A percentile compares a stretch with the other conserved stretches of the same genome.
Evolutionary conservation across 768 basidiomycete species (phyloP).

Genomic region (Russula ochroleuca): DNA sequence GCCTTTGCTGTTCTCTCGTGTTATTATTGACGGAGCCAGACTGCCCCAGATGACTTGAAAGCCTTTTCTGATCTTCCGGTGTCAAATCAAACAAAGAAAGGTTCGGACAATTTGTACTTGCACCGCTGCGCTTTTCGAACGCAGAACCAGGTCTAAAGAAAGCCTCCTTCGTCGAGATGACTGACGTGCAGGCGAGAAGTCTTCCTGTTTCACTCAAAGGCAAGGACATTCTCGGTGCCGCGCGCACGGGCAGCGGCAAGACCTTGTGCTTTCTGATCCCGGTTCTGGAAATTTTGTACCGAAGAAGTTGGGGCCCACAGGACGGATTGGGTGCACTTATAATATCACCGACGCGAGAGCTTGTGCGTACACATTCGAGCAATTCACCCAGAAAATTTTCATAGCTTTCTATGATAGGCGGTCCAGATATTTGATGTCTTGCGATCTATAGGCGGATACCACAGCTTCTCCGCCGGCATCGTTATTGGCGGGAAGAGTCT

Average conservation of each 20-base stretch:
- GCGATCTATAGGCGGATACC: conserved; percentile 86
- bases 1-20: neutral
- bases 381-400: conserved; percentile 7
- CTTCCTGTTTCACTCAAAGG: conserved; percentile 58
- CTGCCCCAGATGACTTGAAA: conserved; percentile 16
- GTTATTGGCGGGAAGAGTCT: conserved; percentile 96
- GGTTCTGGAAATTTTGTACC: conserved; percentile 57
- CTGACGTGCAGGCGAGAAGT: conserved; percentile 66
- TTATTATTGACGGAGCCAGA: conserved; percentile 17
- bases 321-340: conserved; percentile 84
- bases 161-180: conserved; percentile 81
- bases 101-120: neutral
- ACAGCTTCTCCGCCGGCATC: conserved; percentile 89
- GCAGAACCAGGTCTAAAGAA: conserved; percentile 68
- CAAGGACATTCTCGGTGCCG: conserved; percentile 64
- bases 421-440: conserved; percentile 98
- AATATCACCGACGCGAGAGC: conserved; percentile 89
- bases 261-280: conserved; percentile 71
- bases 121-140: neutral
- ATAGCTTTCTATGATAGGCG: conserved; percentile 48
- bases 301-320: conserved; percentile 65
- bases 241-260: conserved; percentile 69
- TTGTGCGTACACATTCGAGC: conserved; percentile 48
- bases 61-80: conserved; percentile 25
- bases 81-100: conserved; percentile 27